A percentile compares a stretch with the other conserved stretches of the same genome.
phyloP scores from a whole-genome alignment of 768 basidiomycete species.

The Postia placenta region DNA sequence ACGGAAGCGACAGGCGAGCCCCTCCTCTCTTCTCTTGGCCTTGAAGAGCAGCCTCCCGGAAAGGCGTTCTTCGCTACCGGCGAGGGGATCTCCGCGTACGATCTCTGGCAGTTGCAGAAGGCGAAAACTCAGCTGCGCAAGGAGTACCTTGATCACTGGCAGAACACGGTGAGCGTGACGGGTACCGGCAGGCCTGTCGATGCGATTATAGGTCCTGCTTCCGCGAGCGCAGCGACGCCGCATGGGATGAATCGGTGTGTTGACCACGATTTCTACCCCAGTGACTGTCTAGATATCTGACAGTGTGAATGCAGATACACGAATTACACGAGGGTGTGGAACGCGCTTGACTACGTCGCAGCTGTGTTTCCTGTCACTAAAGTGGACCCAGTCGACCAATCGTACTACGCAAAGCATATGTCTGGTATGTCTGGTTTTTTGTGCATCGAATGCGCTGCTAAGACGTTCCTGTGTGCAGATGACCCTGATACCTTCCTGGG shows the following conservation, averaged over 20 bases:
- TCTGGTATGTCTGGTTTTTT: constrained; percentile 3
- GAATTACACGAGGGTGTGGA: constrained; percentile 60
- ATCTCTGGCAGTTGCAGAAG: constrained; percentile 65
- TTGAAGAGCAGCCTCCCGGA: constrained; percentile 8
- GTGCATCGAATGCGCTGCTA: background rate
- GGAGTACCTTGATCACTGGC: constrained; percentile 59
- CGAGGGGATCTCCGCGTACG: constrained; percentile 41
- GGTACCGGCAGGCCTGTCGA: constrained; percentile 72
- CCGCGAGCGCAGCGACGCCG: constrained; percentile 54
- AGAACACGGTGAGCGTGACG: constrained; percentile 41
- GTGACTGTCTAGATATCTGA: background rate
- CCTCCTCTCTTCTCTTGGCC: constrained; percentile 18
- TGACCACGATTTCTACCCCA: background rate
- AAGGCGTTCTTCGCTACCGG: constrained; percentile 23
- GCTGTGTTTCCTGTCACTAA: constrained; percentile 58
- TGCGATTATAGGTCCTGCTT: constrained; percentile 62
- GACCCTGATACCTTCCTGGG: constrained; percentile 47
- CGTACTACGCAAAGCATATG: constrained; percentile 50
- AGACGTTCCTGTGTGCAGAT: constrained; percentile 27
- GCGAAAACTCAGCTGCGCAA: constrained; percentile 42
- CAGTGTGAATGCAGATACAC: background rate
- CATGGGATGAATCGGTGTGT: constrained; percentile 58
- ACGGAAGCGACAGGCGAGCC: constrained; percentile 19
- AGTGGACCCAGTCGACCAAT: constrained; percentile 51
- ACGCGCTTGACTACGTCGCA: constrained; percentile 59